These are phyloP conservation scores for Rasamsonia emersonii DNA, from an alignment of 2,329 filamentous ascomycete species.

Conservation along the genomic window DNA sequence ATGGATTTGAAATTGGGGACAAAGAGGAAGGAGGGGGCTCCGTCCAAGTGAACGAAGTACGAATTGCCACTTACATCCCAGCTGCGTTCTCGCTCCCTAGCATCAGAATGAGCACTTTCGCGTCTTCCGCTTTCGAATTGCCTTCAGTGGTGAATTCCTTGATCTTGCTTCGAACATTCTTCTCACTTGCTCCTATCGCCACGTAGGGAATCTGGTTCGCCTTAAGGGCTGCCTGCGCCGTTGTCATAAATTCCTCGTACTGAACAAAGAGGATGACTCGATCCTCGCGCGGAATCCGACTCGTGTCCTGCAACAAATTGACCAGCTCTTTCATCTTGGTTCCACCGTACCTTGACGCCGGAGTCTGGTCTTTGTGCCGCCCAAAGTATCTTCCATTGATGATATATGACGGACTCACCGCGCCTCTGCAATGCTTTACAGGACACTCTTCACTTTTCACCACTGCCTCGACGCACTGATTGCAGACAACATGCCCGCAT, in stretches of 20 bases:
- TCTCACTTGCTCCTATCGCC: slow-evolving; percentile 26
- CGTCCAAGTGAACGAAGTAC: too few species aligned
- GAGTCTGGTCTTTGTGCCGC: slow-evolving; percentile 15
- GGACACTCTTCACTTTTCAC: slow-evolving; percentile 27
- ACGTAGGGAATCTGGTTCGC: slow-evolving; percentile 23
- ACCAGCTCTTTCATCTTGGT: slow-evolving; percentile 43
- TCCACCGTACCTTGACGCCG: slow-evolving; percentile 26
- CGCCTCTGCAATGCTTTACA: slow-evolving; percentile 32
- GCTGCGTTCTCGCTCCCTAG: slow-evolving; percentile 50
- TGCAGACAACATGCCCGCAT: slow-evolving; percentile 48
- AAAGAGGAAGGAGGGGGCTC: not conserved
- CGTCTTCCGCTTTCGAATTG: slow-evolving; percentile 21
- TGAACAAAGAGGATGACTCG: slow-evolving; percentile 51
- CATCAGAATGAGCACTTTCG: slow-evolving; percentile 50
- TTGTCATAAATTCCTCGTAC: slow-evolving; percentile 36
- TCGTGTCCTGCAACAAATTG: slow-evolving; percentile 29
- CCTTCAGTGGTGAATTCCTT: slow-evolving; percentile 28
- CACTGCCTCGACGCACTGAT: slow-evolving; percentile 24
- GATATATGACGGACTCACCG: slow-evolving; percentile 31
- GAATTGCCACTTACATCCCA: slow-evolving; percentile 49
- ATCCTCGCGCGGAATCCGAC: slow-evolving; percentile 34
- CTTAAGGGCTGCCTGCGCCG: slow-evolving; percentile 21
- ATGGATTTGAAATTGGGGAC: not conserved
- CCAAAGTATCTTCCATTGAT: slow-evolving; percentile 31
- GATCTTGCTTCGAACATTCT: slow-evolving; percentile 26